Base-by-base conservation (phyloP, 2,329 filamentous ascomycete genomes). In the Dothistroma septosporum region DNA sequence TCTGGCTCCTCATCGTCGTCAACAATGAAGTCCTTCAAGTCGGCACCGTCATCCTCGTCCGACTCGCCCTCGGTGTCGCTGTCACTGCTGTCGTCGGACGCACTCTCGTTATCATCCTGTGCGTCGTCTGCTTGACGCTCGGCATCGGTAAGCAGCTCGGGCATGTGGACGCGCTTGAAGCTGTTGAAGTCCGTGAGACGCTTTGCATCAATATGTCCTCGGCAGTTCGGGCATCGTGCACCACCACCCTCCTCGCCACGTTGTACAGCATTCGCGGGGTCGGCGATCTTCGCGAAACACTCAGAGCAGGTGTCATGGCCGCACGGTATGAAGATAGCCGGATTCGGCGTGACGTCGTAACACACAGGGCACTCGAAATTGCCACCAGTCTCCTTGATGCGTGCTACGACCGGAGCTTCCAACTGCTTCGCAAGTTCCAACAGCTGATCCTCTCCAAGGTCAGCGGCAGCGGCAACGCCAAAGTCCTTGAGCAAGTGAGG, bases 311-410 rank as follows among this genome's bases (percentile, higher is more conserved):
- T 86, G 61, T 87, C 85, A 70, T 96, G 92, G 1, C 92, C 92
- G 70, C 92, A 96, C 0, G 91, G 91, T 55, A 91, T 80, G 73
- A 92, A 88, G 64, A 96, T 90, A 2, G 84, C 84, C 0, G 90
- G 89, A 63, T 92, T 92, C 14, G 83, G 80, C 7, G 88, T 85
- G 2, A 81, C 86, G 69, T 96, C 92, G 61, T 89, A 87, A 73
- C 92, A 96, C 21, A 94, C 86, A 0, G 90, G 90, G 69, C 92
- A 96, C 71, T 92, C 88, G 54, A 93, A 90, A 1, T 71, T 69
- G 21, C 80, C 82, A 0, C 85, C 80, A 6, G 78, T 76, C 12
- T 78, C 76, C 64, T 79, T 88, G 70, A 94, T 82, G 7, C 90
- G 85, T n/a, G 78, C 70, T 19, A 95, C 80, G 12, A 91, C 88